Base-by-base conservation (phyloP, 257 asterid genomes). In the Datura wrightii region DNA sequence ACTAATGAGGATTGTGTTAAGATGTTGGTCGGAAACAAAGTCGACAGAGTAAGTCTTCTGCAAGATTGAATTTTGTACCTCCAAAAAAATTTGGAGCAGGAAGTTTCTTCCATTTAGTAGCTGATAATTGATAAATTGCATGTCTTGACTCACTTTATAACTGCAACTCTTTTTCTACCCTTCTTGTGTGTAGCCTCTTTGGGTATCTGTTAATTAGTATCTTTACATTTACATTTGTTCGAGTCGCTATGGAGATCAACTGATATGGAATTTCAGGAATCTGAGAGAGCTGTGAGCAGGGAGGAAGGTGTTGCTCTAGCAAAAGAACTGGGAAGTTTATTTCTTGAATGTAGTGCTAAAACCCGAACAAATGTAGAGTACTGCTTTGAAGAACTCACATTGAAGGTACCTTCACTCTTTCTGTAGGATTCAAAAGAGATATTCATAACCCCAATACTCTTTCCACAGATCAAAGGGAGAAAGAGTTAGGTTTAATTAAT, bases 21-120 rank as follows among this genome's bases (percentile, higher is more conserved):
- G 92, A 94, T 94, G 94, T 95, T 93, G 84, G 97, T 94, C 11
- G 97, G 98, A 36, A 93, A 94, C 93, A 94, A 94, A 94, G 97
- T 94, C 82, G 97, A 94, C 86, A 90, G 90, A 84, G 98, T 94
- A 88, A 85, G 92, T 89, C 84, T 41, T 37, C 44, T 80, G 58
- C 60, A 2, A 36, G 18, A 54, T 36, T 79, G 16, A 34, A 34
- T 11, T 39, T 39, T 24, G 31, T 24, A 24, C 31, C 31, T 24
- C 31, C 1, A 24, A 24, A 24, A 24, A 24, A 34, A 34, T 11
- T 39, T 39, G 10, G 56, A 10, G 14, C 56, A 53, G 5, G 16
- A 2, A 4, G 4, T 11, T 53, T 53, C 56, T 53, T 53, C 56
- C 16, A 10, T 53, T 53, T 53, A 53, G 14, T 15, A 53, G 56